These are phyloP conservation scores for Coemansia sp. DNA, from an alignment of 192 early-diverging fungal species.

Conservation along the genomic window DNA sequence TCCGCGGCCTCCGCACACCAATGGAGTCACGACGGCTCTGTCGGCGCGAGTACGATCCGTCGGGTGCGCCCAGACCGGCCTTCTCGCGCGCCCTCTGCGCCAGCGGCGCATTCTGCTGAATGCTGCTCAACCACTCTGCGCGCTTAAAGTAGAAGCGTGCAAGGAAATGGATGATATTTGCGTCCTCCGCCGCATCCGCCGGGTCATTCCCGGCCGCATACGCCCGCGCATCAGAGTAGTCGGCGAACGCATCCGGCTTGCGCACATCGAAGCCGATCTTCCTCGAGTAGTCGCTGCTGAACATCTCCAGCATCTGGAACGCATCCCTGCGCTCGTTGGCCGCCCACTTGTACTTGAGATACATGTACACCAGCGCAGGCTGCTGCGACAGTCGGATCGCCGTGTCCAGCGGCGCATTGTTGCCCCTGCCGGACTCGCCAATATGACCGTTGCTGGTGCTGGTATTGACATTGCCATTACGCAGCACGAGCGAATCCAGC, in stretches of 20 bases:
- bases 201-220: constrained; percentile 4
- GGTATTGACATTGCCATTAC: background rate
- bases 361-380: constrained; percentile 73
- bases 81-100: constrained; percentile 24
- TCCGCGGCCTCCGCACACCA: constrained; percentile 7
- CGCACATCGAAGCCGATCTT: constrained; percentile 39
- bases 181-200: constrained; percentile 11
- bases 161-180: constrained; percentile 49
- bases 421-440: background rate
- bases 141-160: constrained; percentile 89
- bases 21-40: constrained; percentile 14
- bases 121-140: constrained; percentile 85
- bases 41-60: constrained; percentile 8
- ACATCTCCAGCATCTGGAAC: constrained; percentile 72
- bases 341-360: constrained; percentile 70
- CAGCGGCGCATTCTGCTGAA: constrained; percentile 29
- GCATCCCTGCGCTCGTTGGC: constrained; percentile 53
- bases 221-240: constrained; percentile 23
- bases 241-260: constrained; percentile 31
- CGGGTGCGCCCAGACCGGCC: constrained; percentile 14
- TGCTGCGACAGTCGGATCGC: constrained; percentile 38
- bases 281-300: constrained; percentile 65
- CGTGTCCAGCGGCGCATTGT: constrained; percentile 19
- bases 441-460: background rate
- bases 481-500: background rate